Evolutionary conservation across 768 basidiomycete genomes (phyloP).

Genomic region (Lanmaoa pseudosensibilis): DNA sequence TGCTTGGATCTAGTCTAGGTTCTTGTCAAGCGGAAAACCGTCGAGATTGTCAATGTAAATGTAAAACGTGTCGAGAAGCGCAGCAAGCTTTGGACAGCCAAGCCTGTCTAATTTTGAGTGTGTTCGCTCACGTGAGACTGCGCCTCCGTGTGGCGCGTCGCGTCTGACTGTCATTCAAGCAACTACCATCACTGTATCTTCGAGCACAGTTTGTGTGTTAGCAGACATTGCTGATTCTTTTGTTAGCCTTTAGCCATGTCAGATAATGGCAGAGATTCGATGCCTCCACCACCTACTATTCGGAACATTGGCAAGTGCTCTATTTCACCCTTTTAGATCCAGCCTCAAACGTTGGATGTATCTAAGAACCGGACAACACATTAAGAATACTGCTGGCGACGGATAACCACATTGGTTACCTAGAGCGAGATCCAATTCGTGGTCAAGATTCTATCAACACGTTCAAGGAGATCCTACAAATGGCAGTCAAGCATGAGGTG

Average conservation of each 20-base stretch:
- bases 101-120: no score
- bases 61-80: conserved; percentile 1
- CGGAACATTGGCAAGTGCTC: conserved; percentile 39
- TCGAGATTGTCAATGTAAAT: not conserved
- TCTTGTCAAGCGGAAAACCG: not conserved
- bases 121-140: conserved; percentile 21
- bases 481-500: conserved; percentile 87
- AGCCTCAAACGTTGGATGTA: conserved; percentile 2
- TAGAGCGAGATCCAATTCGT: conserved; percentile 90
- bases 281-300: conserved; percentile 36
- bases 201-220: not conserved
- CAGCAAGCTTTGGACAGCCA: not conserved
- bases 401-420: conserved; percentile 94
- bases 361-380: conserved; percentile 60
- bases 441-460: conserved; percentile 96
- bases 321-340: not conserved
- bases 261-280: conserved; percentile 25
- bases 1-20: not conserved
- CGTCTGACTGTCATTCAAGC: conserved; percentile 1
- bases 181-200: not conserved
- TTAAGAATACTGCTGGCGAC: conserved; percentile 88
- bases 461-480: conserved; percentile 88
- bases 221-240: not conserved
- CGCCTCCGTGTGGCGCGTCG: conserved; percentile 1
- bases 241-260: conserved; percentile 23